phyloP scores from a whole-genome alignment of 306 rosid genomes.

The Quercus rubra region DNA sequence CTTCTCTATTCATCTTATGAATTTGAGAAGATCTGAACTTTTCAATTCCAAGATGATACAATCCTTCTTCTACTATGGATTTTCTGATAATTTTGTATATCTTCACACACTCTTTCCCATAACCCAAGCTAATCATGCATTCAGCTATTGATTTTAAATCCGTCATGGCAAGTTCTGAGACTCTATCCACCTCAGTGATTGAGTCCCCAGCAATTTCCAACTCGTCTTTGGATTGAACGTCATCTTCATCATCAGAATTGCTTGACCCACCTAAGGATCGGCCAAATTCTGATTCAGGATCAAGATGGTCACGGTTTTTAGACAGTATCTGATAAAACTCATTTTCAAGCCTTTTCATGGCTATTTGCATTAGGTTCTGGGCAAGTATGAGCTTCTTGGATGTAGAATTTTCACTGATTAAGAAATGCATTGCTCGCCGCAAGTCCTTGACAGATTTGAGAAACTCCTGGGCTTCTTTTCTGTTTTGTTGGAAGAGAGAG shows the following conservation, averaged over 20 bases:
- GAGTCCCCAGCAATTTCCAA: slow-evolving; percentile 15
- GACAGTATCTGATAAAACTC: slow-evolving; percentile 44
- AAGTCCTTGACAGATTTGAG: slow-evolving; percentile 28
- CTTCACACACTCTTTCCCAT: slow-evolving; percentile 46
- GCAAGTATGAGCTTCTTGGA: slow-evolving; percentile 37
- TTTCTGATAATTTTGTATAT: slow-evolving; percentile 38
- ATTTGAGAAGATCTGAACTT: slow-evolving; percentile 34
- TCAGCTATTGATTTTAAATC: slow-evolving; percentile 52
- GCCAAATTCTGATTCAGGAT: slow-evolving; percentile 42
- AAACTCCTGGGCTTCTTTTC: slow-evolving; percentile 36
- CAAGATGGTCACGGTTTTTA: slow-evolving; percentile 26
- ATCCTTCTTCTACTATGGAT: slow-evolving; percentile 42
- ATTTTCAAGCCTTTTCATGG: slow-evolving; percentile 48
- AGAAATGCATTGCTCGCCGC: slow-evolving; percentile 34
- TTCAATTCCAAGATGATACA: slow-evolving; percentile 36
- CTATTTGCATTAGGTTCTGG: slow-evolving; percentile 46
- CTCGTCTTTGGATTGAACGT: slow-evolving; percentile 17
- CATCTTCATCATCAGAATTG: slow-evolving; percentile 14
- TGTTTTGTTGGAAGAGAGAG: slow-evolving; percentile 35
- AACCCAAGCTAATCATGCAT: slow-evolving; percentile 54
- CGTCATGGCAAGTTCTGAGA: slow-evolving; percentile 26
- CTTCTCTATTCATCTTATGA: slow-evolving; percentile 35
- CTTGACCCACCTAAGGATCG: slow-evolving; percentile 20
- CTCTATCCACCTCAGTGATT: slow-evolving; percentile 20
- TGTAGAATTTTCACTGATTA: slow-evolving; percentile 14